Evolutionary conservation across 78 protist species (phyloP), one percentile per base, ranked within the genome.

Genomic region (Dictyostelium intermedium): DNA sequence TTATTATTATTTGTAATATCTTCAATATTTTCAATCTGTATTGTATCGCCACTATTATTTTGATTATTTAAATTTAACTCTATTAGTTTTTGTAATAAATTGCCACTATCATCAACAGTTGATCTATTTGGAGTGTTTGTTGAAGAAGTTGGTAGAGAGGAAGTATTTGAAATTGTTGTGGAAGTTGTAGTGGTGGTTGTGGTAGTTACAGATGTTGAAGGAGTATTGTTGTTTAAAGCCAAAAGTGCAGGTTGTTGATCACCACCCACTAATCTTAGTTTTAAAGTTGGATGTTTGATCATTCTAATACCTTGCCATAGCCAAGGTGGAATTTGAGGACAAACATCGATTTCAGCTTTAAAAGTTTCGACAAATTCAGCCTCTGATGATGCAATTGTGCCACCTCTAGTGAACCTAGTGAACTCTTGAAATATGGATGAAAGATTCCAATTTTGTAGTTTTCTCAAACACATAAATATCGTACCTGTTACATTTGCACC

Each of bases 401-500:
- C 82, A 25, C 92, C 96, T 37, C 96, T 30, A 35, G 96, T 92
- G 86, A 83, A 92, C 63, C 96, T 83, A 1, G 96, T 92, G 27
- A 92, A 92, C 81, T 92, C 96, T 70, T 91, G 76, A 39, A 92
- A 72, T n/a, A 92, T 92, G 0, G 83, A 84, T 5, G 96, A 92
- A 11, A 92, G 47, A 41, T 92, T 92, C 96, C 96, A 92, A 84
- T 92, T 92, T 78, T 92, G 92, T 18, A 92, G 72, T 35, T 86
- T 80, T 61, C 96, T 70, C 3, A 92, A 35, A 84, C 96, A 92
- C 96, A 92, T 92, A 73, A 92, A 86, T 73, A 92, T 82, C 7
- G 82, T 82, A 32, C 96, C 96, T 18, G 96, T 92, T 5, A 86
- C 92, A 82, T 92, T 85, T 1, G 96, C 96, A 74, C 96, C 96